Evolutionary conservation across 192 early-diverging fungal species (phyloP), one percentile per base, ranked within the genome.

Genomic region (Gamsiella multidivaricata): DNA sequence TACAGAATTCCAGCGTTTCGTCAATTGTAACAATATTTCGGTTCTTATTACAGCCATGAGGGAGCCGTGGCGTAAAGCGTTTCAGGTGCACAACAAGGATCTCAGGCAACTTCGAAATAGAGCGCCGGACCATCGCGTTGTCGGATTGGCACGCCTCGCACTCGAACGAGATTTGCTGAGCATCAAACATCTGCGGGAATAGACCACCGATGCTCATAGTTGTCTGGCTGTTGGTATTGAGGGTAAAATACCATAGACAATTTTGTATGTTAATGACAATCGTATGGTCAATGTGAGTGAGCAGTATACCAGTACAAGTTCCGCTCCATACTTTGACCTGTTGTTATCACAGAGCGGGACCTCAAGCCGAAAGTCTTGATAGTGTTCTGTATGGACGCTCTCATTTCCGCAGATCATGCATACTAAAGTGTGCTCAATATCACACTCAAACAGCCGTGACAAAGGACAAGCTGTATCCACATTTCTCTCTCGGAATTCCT

Each of bases 1-100:
- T 72, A 72, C 70, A 49, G 18, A 72, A 56, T n/a, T 72, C 70
- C 25, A 72, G 26, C 0, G 54, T 52, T 17, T 46, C 70, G 36
- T 72, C 70, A 34, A 72, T 62, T 32, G 33, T 18, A 1, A 72
- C 54, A 32, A 25, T 52, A n/a, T 54, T 72, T 10, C 61, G 60
- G 29, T 72, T 43, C 46, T 64, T 72, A n/a, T 26, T 56, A 43
- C 39, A 64, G 26, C 70, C 61, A 14, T 49, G 22, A 15, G 17
- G 34, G 1, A 61, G 53, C 10, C 47, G n/a, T 9, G 53, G 9
- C 4, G 70, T 37, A 33, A 64, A 64, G 12, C 70, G 60, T 18
- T 64, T 72, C 43, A 72, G 25, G 32, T 55, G 58, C 2, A 72
- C 32, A 31, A 72, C 70, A 14, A 72, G 61, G 9, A 72, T 46